Percentiles rank a stretch among this genome's conserved stretches.
Conservation (phyloP, 1,284 basidiomycete genomes). For the Irpex sp. region DNA sequence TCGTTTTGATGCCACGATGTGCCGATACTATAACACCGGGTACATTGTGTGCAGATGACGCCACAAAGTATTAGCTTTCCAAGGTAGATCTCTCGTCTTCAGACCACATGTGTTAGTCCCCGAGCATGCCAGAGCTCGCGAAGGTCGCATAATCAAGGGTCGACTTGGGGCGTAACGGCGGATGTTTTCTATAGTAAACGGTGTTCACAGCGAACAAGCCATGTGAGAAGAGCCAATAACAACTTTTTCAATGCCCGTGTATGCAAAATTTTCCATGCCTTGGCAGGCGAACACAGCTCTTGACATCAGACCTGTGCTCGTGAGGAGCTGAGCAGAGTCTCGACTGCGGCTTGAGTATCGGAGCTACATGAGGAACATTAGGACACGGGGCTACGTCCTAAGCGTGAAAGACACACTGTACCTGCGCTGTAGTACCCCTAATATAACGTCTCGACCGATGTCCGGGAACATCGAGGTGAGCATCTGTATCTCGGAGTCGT, state of each 20-base stretch:
- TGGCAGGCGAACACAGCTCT: not conserved
- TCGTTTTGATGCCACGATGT: not conserved
- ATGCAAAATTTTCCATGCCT: not conserved
- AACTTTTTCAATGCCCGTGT: not conserved
- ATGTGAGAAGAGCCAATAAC: not conserved
- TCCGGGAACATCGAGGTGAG: slow-evolving; percentile 83
- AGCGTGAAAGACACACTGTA: slow-evolving; percentile 23
- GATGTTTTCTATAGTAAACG: not conserved
- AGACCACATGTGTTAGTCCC: not conserved
- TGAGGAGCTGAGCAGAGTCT: slow-evolving; percentile 55
- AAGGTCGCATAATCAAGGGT: not conserved
- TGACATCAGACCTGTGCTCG: not conserved
- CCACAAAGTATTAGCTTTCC: not conserved
- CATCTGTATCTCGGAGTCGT: slow-evolving; percentile 71
- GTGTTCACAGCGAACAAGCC: not conserved
- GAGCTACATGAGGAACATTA: slow-evolving; percentile 39
- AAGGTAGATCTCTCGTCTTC: not conserved
- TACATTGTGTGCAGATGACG: not conserved
- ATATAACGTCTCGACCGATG: slow-evolving; percentile 68
- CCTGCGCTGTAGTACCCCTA: slow-evolving; percentile 80
- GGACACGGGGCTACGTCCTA: slow-evolving; percentile 6
- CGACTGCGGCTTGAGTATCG: slow-evolving; percentile 78
- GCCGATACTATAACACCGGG: not conserved
- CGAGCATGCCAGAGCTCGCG: not conserved
- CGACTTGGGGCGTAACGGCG: not conserved